A percentile compares a stretch with the other conserved stretches of the same genome.
phyloP scores from a whole-genome alignment of 345 rosid species.

The Euclidium syriacum region DNA sequence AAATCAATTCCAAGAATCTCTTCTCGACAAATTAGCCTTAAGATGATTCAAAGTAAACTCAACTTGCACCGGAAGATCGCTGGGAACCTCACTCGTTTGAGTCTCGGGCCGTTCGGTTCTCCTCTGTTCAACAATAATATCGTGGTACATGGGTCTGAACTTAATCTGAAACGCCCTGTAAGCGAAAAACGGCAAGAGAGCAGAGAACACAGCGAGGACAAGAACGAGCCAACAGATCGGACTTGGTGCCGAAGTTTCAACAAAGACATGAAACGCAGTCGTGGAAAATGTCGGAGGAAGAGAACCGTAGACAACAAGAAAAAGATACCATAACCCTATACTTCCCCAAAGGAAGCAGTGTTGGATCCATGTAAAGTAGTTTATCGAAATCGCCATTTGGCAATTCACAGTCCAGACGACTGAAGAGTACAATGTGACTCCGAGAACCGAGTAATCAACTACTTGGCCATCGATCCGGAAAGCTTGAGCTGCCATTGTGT shows the following conservation, averaged over 20 bases:
- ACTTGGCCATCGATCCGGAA: conserved; percentile 68
- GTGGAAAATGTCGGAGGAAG: conserved; percentile 58
- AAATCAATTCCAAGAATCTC: conserved; percentile 27
- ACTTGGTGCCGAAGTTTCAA: conserved; percentile 75
- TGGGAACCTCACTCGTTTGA: conserved; percentile 13
- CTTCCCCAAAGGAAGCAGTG: conserved; percentile 96
- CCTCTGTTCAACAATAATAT: conserved; percentile 37
- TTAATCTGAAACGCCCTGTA: conserved; percentile 71
- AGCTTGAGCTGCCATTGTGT: conserved; percentile 51
- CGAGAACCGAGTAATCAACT: conserved; percentile 61
- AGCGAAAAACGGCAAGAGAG: conserved; percentile 65
- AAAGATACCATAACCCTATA: conserved; percentile 74
- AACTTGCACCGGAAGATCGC: conserved; percentile 39
- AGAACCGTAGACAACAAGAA: conserved; percentile 61
- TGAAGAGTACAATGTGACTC: conserved; percentile 75
- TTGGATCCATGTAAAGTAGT: conserved; percentile 98
- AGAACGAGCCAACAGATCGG: conserved; percentile 59
- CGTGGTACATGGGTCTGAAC: conserved; percentile 77
- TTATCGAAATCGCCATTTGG: conserved; percentile 85
- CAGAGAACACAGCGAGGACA: conserved; percentile 50
- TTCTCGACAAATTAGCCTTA: conserved; percentile 28
- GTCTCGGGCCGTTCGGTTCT: conserved; percentile 21
- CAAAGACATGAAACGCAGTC: conserved; percentile 67
- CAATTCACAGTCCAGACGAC: conserved; percentile 86
- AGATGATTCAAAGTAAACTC: conserved; percentile 43